Base-by-base conservation (phyloP, 805 yeast species). In the Candida quercuum region DNA sequence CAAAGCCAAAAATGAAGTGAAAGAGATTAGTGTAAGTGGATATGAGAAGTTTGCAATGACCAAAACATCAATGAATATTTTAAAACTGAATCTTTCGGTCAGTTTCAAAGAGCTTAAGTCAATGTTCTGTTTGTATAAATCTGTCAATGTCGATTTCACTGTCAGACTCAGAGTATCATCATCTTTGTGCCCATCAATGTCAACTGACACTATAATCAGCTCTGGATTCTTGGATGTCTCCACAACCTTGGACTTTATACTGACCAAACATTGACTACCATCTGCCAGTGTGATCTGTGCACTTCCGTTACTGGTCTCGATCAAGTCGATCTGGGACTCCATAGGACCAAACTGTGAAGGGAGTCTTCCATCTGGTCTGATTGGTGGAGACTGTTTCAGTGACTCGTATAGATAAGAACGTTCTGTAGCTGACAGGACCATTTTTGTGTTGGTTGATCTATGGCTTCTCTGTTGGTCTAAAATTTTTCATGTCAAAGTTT, bases 221-320 rank as follows among this genome's bases (percentile, higher is more conserved):
- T 73, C 76, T 0, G 66, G 49, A 14, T 72, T 70, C 12, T 39
- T 42, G 6, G 60, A 48, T 39, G 61, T 63, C 33, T 66, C 69
- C 13, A 86, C 84, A 3, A 89, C 96, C 51, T 84, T 83, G 11
- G 89, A 76, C 61, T 93, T 93, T 33, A 91, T 73, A 53, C 97
- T 93, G 5, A 87, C 91, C 24, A 93, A 81, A 51, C 96, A 87
- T 61, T 93, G 98, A 43, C 87, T 77, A 17, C 99, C 98, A 59
- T 91, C 98, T 34, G 84, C 72, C 24, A 87, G 73, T 46, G 88
- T 72, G 15, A 91, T 76, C 63, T 95, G 73, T 0, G 97, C 83
- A 2, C 97, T 88, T 12, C 99, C 99, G 61, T 91, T 86, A 3
- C 96, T 84, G 36, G 81, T 76, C 1, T 95, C 93, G 41, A 93